These are phyloP conservation scores for Naganishia friedmannii DNA, from an alignment of 768 basidiomycete species.

Conservation along the genomic window DNA sequence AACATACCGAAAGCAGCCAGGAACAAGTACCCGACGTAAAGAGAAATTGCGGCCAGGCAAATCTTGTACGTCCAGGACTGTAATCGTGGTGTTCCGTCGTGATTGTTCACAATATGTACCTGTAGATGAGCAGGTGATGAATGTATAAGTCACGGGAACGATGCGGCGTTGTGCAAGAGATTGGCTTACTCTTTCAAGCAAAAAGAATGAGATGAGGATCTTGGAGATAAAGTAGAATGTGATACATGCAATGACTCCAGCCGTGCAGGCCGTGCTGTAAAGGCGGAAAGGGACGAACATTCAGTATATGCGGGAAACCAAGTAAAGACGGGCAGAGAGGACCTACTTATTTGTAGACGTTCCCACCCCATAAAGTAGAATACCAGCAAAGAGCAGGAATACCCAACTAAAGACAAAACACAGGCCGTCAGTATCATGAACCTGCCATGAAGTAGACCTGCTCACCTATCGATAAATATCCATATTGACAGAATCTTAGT, in stretches of 20 bases:
- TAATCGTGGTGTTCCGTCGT: slow-evolving; percentile 7
- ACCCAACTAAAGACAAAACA: background rate
- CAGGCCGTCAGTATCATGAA: background rate
- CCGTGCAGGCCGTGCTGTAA: slow-evolving; percentile 1
- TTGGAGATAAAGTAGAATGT: slow-evolving; percentile 23
- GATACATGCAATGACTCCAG: slow-evolving; percentile 3
- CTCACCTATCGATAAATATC: slow-evolving; percentile 20
- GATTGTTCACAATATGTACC: slow-evolving; percentile 18
- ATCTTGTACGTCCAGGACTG: slow-evolving; percentile 5
- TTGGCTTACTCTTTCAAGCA: slow-evolving; percentile 11
- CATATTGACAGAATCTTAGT: slow-evolving; percentile 13
- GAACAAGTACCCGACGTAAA: slow-evolving; percentile 10
- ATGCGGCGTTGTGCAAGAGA: too few relatives aligned
- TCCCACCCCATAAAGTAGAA: slow-evolving; percentile 9
- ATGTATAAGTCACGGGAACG: background rate
- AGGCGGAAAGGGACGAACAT: background rate
- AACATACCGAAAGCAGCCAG: slow-evolving; percentile 17
- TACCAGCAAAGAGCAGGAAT: slow-evolving; percentile 8
- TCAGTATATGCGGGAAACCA: too few relatives aligned
- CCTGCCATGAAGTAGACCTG: background rate
- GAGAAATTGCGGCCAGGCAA: slow-evolving; percentile 6
- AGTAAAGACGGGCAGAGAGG: background rate
- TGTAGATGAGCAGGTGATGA: background rate
- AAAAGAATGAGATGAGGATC: slow-evolving; percentile 11
- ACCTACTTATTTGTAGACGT: slow-evolving; percentile 2